phyloP scores from a whole-genome alignment of 140 eudicot genomes.

The Anethum foeniculum region DNA sequence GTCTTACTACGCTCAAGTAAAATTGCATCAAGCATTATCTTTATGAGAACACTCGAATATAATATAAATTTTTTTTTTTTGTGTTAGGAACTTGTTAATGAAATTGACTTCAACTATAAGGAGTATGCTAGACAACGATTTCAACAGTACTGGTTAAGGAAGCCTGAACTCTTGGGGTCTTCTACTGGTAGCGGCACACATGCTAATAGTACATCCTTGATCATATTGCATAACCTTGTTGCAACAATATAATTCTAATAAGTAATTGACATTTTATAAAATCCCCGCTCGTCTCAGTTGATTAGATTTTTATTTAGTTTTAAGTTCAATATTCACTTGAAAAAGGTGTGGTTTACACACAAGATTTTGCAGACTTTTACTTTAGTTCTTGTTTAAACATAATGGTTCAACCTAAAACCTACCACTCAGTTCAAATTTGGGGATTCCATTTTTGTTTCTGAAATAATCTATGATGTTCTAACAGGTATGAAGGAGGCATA shows the following conservation, averaged over 20 bases:
- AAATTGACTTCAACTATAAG: conserved; percentile 75
- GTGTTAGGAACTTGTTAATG: conserved; percentile 71
- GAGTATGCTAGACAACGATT: conserved; percentile 96
- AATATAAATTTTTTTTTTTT: background rate
- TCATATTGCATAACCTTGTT: background rate
- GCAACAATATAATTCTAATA: background rate
- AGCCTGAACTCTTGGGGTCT: conserved; percentile 50
- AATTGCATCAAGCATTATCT: background rate
- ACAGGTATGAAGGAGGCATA: background rate
- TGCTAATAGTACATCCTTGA: conserved; percentile 11
- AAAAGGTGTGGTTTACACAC: background rate
- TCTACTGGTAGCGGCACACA: conserved; percentile 6
- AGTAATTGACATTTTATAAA: background rate
- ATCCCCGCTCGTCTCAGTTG: background rate
- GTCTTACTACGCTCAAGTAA: background rate
- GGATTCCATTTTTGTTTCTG: background rate
- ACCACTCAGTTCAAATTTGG: background rate
- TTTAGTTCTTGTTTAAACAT: background rate
- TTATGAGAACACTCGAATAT: background rate
- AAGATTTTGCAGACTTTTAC: background rate
- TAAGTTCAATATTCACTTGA: background rate
- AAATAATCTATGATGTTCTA: background rate
- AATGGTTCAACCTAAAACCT: background rate
- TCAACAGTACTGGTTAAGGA: conserved; percentile 69
- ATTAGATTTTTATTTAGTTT: background rate